A percentile compares a stretch with the other conserved stretches of the same genome.
phyloP scores from a whole-genome alignment of 768 basidiomycete genomes.

The Tulasnella sp. region DNA sequence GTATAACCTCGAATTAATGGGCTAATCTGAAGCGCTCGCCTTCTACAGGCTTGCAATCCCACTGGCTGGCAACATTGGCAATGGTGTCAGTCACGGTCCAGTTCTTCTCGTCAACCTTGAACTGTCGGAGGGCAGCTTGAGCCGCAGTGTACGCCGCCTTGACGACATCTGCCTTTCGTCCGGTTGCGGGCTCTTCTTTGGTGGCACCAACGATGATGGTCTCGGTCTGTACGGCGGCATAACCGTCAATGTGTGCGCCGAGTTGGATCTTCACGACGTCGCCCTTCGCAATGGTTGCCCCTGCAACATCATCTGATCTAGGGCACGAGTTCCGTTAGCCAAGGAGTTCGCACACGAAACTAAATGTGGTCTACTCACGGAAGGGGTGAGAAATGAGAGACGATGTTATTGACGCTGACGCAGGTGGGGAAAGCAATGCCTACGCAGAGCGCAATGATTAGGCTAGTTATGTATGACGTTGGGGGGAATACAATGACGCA shows the following conservation, averaged over 20 bases:
- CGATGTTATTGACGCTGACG: conserved; percentile 91
- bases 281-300: conserved; percentile 65
- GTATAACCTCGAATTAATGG: not conserved
- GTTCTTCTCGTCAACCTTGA: conserved; percentile 93
- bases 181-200: conserved; percentile 68
- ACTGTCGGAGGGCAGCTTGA: conserved; percentile 83
- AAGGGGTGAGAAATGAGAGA: conserved; percentile 95
- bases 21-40: conserved; percentile 45
- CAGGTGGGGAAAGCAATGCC: conserved; percentile 93
- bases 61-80: conserved; percentile 60
- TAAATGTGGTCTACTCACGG: conserved; percentile 44
- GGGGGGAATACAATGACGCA: conserved; percentile 38
- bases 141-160: conserved; percentile 92
- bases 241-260: conserved; percentile 97
- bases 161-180: conserved; percentile 82
- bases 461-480: not conserved
- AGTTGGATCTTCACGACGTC: conserved; percentile 96
- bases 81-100: conserved; percentile 91
- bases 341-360: conserved; percentile 19
- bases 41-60: conserved; percentile 91
- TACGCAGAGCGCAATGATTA: conserved; percentile 35
- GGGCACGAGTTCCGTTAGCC: not conserved
- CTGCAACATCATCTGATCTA: conserved; percentile 71
- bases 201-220: conserved; percentile 85
- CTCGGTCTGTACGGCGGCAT: conserved; percentile 89